Base-by-base conservation (phyloP, 805 yeast genomes). In the Metschnikowia kunwiensis region DNA sequence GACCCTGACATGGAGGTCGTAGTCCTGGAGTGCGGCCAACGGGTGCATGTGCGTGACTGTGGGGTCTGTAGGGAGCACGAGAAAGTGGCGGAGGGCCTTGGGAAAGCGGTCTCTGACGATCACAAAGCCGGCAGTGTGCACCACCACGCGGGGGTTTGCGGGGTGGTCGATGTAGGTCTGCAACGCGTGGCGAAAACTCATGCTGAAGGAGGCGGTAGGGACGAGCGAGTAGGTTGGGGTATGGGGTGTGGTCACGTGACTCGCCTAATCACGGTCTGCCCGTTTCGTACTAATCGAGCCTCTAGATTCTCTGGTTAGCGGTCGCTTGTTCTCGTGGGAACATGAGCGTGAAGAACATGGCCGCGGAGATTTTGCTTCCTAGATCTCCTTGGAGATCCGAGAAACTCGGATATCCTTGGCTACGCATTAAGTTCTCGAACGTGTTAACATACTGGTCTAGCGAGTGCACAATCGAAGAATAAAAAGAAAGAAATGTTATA, bases 21-120 rank as follows among this genome's bases (percentile, higher is more conserved):
- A 43, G 10, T 51, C 40, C 13, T 44, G 40, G 34, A 82, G 68
- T 4, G 72, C 83, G 20, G 58, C 55, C 30, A 73, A 54, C 7
- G 93, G 93, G 45, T 74, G 75, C 20, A 50, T 38, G 10, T 47
- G 54, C 2, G 85, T 69, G 13, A 73, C 42, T 9, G 46, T 27
- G 0, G 43, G 42, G 33, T 64, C 60, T 44, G 78, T 61, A 1
- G 93, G 88, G 22, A 85, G 55, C 1, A 86, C 60, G 30, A 85
- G 61, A 40, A 68, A 71, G 56, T 85, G 95, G 24, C 74, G 60
- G 4, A 60, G 40, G 0, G 88, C 63, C 54, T 85, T 85, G 4
- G 89, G 86, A 51, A 63, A 85, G 20, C 52, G 54, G 53, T 85
- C 95, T 26, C 59, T 57, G 9, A 85, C 64, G 3, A 84, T 74